These are phyloP conservation scores for Haberlea rhodopensis DNA, from an alignment of 257 asterid genomes.

Conservation along the genomic window DNA sequence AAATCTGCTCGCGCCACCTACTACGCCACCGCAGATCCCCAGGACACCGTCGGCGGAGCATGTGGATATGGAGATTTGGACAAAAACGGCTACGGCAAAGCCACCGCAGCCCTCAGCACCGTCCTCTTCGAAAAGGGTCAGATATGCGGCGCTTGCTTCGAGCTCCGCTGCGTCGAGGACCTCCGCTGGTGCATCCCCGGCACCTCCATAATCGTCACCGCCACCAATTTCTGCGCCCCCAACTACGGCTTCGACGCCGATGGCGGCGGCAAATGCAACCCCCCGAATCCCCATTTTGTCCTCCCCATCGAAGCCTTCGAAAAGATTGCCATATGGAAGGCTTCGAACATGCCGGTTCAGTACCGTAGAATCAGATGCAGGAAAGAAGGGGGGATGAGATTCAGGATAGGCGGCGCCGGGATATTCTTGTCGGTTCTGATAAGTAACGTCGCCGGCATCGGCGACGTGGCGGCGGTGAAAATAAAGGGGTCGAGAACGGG, in stretches of 20 bases:
- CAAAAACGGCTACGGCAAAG: conserved; percentile 82
- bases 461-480: conserved; percentile 61
- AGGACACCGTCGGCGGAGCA: conserved; percentile 83
- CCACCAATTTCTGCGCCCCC: conserved; percentile 96
- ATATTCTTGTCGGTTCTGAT: conserved; percentile 57
- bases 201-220: conserved; percentile 85
- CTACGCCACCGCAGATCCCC: conserved; percentile 73
- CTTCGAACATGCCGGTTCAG: conserved; percentile 82
- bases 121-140: conserved; percentile 76
- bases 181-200: conserved; percentile 96
- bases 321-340: conserved; percentile 96
- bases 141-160: conserved; percentile 98
- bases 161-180: conserved; percentile 83
- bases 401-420: conserved; percentile 50
- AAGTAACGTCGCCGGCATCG: conserved; percentile 57
- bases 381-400: conserved; percentile 63
- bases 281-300: conserved; percentile 90
- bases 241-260: conserved; percentile 72
- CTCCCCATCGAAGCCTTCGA: conserved; percentile 87
- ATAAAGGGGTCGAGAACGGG: conserved; percentile 64
- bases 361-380: conserved; percentile 67
- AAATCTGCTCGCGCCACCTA: conserved; percentile 82
- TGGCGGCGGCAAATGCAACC: conserved; percentile 91
- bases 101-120: conserved; percentile 92
- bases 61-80: conserved; percentile 88